Evolutionary conservation across 257 asterid genomes (phyloP), one percentile per base, ranked within the genome.

Genomic region (Jacaranda mimosifolia): DNA sequence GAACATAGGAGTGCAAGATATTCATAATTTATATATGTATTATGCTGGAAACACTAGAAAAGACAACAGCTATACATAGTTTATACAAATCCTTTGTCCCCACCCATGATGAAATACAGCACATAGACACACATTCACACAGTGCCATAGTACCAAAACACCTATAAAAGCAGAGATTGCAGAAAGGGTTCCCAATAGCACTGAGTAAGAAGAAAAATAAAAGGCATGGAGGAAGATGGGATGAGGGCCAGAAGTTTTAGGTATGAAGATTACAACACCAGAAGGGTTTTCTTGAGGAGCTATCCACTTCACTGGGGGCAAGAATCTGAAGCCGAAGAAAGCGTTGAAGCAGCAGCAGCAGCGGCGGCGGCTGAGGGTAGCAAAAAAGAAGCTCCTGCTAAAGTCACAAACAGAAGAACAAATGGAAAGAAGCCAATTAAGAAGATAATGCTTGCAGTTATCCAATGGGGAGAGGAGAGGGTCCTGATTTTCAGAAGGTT

Each of bases 261-360:
- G 5, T 36, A 92, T 36, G 94, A 90, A 78, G 96, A 85, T 69
- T 89, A 92, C 86, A 89, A 77, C 73, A 85, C 86, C 19, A 86
- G 97, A 77, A 87, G 93, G 82, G 97, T 89, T 38, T 92, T 92
- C 88, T 53, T 91, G 81, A 89, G 97, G 85, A 91, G 97, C 84
- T 91, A 92, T 79, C 97, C 97, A 11, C 95, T 92, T 78, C 91
- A 84, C 74, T 83, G 88, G 87, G 87, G 86, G 7, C 51, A 77
- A 0, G 87, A 82, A 68, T 88, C 90, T 26, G 89, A 85, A 81
- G 87, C 80, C 11, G 88, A 76, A 65, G 85, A 79, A 53, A 80
- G 78, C 59, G 66, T 77, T 58, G 77, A 76, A 79, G 80, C 65
- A 18, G 71, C 64, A 71, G n/a, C n/a, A n/a, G n/a, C n/a, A 79